Conservation (phyloP, 2,329 filamentous ascomycete species). For the Tolypocladium cylindrosporum region DNA sequence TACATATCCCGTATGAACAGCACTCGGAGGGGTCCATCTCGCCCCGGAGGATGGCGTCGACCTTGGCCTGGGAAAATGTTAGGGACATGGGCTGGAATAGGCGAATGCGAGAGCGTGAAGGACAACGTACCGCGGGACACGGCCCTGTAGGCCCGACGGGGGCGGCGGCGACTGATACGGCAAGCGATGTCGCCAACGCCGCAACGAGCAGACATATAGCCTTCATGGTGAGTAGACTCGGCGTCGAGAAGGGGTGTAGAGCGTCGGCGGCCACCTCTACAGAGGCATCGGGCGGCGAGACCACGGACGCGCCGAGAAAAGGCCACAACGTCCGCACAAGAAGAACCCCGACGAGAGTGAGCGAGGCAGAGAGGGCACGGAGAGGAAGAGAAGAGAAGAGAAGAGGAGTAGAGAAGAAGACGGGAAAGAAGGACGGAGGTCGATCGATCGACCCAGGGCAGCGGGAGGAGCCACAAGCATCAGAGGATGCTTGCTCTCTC, state of each 20-base stretch:
- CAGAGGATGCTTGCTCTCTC: not conserved
- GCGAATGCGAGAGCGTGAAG: not conserved
- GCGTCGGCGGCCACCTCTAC: not conserved
- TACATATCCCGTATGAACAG: conserved; percentile 44
- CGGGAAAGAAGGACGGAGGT: not conserved
- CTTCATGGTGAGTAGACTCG: conserved; percentile 4
- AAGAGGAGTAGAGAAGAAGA: not conserved
- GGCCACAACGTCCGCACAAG: not conserved
- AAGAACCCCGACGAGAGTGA: not conserved
- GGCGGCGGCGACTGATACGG: conserved; percentile 7
- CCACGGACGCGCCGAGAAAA: not conserved
- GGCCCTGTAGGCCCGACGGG: conserved; percentile 23
- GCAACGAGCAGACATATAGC: not conserved
- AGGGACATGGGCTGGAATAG: not conserved
- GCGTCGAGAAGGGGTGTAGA: not conserved
- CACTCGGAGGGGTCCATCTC: conserved; percentile 37
- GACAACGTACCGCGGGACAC: conserved; percentile 20
- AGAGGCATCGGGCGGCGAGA: not conserved
- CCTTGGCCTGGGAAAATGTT: conserved; percentile 14
- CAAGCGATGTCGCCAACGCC: conserved; percentile 8
- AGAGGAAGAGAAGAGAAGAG: not conserved
- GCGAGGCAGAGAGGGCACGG: not conserved
- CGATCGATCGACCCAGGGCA: not conserved
- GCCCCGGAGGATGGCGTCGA: conserved; percentile 36
- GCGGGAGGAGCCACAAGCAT: not conserved